Conservation (phyloP, 2,329 filamentous ascomycete species). For the Colletotrichum musicola region DNA sequence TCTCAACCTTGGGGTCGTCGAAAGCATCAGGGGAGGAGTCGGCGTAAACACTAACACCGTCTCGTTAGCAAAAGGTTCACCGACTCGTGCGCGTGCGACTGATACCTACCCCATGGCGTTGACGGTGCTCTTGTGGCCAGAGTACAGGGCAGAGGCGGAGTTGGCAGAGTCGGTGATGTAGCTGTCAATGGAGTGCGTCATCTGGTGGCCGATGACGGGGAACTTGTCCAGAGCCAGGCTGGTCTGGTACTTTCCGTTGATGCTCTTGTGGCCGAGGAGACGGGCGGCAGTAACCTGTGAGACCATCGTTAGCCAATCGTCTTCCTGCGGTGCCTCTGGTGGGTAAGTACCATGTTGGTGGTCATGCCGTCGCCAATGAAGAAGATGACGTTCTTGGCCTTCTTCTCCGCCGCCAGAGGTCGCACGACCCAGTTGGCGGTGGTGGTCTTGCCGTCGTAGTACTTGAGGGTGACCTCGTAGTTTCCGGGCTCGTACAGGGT, state of each 20-base stretch:
- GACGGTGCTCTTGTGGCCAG: constrained; percentile 85
- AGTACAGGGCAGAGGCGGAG: constrained; percentile 84
- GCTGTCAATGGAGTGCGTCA: constrained; percentile 87
- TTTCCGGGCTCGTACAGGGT: constrained; percentile 83
- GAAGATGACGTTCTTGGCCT: constrained; percentile 86
- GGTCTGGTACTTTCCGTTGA: constrained; percentile 87
- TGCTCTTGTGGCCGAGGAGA: constrained; percentile 82
- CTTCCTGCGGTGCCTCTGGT: background rate
- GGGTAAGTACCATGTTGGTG: constrained; percentile 72
- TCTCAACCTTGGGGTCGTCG: constrained; percentile 90
- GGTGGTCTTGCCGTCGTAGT: constrained; percentile 80
- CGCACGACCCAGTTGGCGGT: constrained; percentile 83
- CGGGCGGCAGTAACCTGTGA: constrained; percentile 78
- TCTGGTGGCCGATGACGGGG: constrained; percentile 87
- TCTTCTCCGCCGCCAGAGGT: constrained; percentile 75
- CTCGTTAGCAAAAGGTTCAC: background rate
- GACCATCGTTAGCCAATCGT: background rate
- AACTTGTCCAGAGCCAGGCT: constrained; percentile 84
- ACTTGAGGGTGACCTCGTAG: constrained; percentile 81
- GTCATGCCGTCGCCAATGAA: constrained; percentile 84
- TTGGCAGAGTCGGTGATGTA: constrained; percentile 92
- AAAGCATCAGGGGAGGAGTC: constrained; percentile 80
- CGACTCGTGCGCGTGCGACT: background rate
- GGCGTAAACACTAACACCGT: constrained; percentile 70
- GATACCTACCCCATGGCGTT: constrained; percentile 76